Conservation (phyloP, 2,329 filamentous ascomycete genomes). For the Thelonectria olida region DNA sequence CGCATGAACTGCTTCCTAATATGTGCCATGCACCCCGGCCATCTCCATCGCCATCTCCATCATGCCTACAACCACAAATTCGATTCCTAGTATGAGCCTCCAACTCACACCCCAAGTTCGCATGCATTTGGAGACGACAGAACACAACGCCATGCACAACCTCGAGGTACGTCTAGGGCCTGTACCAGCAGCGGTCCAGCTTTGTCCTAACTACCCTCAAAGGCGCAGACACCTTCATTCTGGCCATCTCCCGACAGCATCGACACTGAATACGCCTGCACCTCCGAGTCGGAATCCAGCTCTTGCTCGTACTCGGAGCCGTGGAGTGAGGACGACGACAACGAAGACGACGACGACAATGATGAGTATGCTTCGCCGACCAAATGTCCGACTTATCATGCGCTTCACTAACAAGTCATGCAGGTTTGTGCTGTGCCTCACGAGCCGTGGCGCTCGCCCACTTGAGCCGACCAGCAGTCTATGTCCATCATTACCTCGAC, state of each 20-base stretch:
- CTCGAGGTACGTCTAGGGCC: not conserved
- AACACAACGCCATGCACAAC: not conserved
- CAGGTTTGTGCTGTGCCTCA: constrained; percentile 29
- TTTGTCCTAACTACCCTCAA: not conserved
- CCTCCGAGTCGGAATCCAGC: constrained; percentile 33
- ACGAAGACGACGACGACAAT: constrained; percentile 34
- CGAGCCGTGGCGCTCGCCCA: constrained; percentile 18
- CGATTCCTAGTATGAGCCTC: not conserved
- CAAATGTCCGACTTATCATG: not conserved
- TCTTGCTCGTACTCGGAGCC: constrained; percentile 32
- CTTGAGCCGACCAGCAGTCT: constrained; percentile 15
- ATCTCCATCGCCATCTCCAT: not conserved
- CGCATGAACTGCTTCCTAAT: not conserved
- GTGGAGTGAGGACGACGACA: constrained; percentile 33
- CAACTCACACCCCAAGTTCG: not conserved
- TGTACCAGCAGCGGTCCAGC: not conserved
- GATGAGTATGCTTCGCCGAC: constrained; percentile 28
- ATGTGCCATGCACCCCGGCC: no score
- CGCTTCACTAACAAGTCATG: not conserved
- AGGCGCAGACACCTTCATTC: constrained; percentile 2
- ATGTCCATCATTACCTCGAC: constrained; percentile 16
- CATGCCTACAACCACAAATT: not conserved
- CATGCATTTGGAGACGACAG: not conserved
- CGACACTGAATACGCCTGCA: constrained; percentile 23
- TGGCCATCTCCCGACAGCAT: constrained; percentile 11